Conservation (phyloP, 2,329 filamentous ascomycete genomes). For the Cryphonectria radicalis region DNA sequence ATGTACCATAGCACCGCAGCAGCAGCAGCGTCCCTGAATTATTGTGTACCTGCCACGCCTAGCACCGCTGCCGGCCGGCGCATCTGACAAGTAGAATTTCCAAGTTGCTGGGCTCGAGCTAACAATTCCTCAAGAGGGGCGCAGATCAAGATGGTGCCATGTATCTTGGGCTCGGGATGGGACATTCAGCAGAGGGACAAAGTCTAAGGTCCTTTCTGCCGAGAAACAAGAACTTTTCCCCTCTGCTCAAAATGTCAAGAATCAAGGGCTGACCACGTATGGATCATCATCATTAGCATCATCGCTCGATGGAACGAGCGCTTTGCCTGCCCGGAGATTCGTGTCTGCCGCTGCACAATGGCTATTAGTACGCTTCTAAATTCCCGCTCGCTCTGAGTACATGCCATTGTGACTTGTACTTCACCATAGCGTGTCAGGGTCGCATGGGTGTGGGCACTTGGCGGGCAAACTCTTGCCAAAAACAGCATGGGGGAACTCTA, state of each 20-base stretch:
- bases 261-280: background rate
- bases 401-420: background rate
- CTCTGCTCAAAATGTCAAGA: background rate
- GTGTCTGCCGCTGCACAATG: background rate
- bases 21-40: background rate
- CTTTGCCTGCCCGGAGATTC: background rate
- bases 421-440: background rate
- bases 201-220: background rate
- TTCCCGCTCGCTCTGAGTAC: background rate
- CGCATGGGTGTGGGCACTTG: background rate
- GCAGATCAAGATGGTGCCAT: background rate
- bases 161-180: background rate
- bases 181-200: background rate
- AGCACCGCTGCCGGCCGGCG: background rate
- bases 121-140: background rate
- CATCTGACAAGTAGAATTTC: background rate
- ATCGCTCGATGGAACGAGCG: background rate
- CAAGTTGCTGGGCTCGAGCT: background rate
- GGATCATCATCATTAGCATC: background rate
- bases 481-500: background rate
- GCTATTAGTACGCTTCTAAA: background rate
- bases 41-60: background rate
- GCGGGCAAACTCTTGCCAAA: background rate
- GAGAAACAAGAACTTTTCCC: no score
- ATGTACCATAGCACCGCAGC: background rate